Conservation (phyloP, 2,329 filamentous ascomycete genomes). For the Endocalyx cinctus region DNA sequence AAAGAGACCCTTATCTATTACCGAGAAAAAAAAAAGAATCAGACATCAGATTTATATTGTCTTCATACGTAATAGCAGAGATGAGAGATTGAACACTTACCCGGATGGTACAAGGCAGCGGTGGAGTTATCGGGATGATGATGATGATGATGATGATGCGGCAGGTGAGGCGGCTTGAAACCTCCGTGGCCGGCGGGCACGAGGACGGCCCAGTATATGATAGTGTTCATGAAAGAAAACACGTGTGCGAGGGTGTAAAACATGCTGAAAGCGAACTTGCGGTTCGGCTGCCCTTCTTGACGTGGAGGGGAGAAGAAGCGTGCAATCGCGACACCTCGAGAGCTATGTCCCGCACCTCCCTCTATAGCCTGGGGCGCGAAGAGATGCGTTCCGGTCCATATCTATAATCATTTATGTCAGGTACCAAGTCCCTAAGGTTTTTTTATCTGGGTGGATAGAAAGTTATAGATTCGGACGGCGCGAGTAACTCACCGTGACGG, state of each 20-base stretch:
- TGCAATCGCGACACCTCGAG: conserved; percentile 33
- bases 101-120: conserved; percentile 19
- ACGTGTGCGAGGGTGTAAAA: conserved; percentile 44
- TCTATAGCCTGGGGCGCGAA: conserved; percentile 39
- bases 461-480: not conserved
- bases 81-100: conserved; percentile 13
- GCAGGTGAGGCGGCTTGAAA: conserved; percentile 19
- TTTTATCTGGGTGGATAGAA: no score
- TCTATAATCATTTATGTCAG: conserved; percentile 24
- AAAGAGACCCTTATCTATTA: conserved; percentile 44
- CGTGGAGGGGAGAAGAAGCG: conserved; percentile 40
- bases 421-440: no score
- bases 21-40: no score
- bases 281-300: conserved; percentile 33
- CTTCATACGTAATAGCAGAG: not conserved
- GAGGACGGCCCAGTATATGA: conserved; percentile 42
- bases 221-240: conserved; percentile 45
- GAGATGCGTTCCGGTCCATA: conserved; percentile 49
- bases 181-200: conserved; percentile 34
- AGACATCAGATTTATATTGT: conserved; percentile 6
- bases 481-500: conserved; percentile 39
- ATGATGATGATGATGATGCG: conserved; percentile 18
- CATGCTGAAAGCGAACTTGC: conserved; percentile 43
- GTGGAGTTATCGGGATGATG: conserved; percentile 7
- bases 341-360: conserved; percentile 26